phyloP scores from a whole-genome alignment of 768 basidiomycete species.

The Phylloporus arenicola region DNA sequence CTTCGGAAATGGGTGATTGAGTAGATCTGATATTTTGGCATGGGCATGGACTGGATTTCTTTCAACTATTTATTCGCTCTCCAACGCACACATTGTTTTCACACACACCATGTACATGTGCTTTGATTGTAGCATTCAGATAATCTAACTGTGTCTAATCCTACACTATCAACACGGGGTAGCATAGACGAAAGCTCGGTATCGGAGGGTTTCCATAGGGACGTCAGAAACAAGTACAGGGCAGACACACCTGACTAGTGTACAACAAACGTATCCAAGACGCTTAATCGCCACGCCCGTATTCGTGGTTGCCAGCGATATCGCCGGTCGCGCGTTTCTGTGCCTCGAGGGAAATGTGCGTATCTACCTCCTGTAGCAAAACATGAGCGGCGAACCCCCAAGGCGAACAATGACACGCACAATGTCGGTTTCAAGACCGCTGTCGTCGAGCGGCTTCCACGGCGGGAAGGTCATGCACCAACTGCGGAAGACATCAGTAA shows the following conservation, averaged over 20 bases:
- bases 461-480: constrained; percentile 10
- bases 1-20: constrained; percentile 72
- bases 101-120: background rate
- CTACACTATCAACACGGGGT: background rate
- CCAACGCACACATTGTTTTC: background rate
- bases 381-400: background rate
- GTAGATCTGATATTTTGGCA: constrained; percentile 7
- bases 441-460: constrained; percentile 12
- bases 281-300: background rate
- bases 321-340: background rate
- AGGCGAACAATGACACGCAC: background rate
- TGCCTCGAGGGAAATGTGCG: background rate
- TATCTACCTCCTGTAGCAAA: background rate
- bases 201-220: background rate
- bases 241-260: background rate
- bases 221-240: background rate
- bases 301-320: background rate
- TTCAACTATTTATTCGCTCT: background rate
- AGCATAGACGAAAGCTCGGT: background rate
- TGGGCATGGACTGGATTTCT: background rate
- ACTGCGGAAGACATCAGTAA: background rate
- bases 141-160: background rate
- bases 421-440: constrained; percentile 1
- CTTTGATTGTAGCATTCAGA: constrained; percentile 1
- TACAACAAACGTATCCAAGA: background rate